Conservation (phyloP, 164 flowering plant species). For the Magnolia sinica region DNA sequence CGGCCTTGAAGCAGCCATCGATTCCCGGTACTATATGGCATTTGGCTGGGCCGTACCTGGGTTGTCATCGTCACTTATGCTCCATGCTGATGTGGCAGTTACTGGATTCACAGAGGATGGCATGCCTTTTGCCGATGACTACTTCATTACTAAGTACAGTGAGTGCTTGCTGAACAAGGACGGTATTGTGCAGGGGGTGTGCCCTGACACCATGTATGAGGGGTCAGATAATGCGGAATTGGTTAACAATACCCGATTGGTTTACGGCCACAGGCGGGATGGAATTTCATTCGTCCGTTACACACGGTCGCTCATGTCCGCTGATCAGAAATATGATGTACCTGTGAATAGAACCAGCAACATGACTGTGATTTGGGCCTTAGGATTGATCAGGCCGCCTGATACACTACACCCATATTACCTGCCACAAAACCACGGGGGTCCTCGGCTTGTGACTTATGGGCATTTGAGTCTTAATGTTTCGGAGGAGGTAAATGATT, state of each 20-base stretch:
- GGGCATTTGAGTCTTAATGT: constrained; percentile 70
- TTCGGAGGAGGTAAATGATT: constrained; percentile 68
- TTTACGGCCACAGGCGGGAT: constrained; percentile 88
- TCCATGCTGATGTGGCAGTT: constrained; percentile 72
- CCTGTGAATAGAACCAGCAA: constrained; percentile 42
- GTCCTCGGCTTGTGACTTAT: constrained; percentile 38
- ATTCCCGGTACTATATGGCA: constrained; percentile 65
- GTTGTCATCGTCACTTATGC: constrained; percentile 47
- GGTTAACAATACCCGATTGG: constrained; percentile 63
- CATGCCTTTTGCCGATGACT: constrained; percentile 82
- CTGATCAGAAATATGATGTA: constrained; percentile 67
- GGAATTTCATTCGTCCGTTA: constrained; percentile 84
- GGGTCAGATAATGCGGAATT: constrained; percentile 38
- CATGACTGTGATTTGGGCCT: constrained; percentile 88
- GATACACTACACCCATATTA: constrained; percentile 74
- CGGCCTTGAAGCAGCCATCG: constrained; percentile 76
- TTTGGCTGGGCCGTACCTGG: constrained; percentile 88
- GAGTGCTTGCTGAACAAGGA: constrained; percentile 68
- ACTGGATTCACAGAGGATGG: constrained; percentile 84
- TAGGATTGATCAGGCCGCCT: constrained; percentile 80
- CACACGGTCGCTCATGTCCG: constrained; percentile 49
- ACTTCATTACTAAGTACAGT: constrained; percentile 64
- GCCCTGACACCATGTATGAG: constrained; percentile 78
- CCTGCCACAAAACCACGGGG: constrained; percentile 88
- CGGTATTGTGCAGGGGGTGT: constrained; percentile 68